phyloP scores from a whole-genome alignment of 345 rosid genomes.

The Alliaria petiolata region DNA sequence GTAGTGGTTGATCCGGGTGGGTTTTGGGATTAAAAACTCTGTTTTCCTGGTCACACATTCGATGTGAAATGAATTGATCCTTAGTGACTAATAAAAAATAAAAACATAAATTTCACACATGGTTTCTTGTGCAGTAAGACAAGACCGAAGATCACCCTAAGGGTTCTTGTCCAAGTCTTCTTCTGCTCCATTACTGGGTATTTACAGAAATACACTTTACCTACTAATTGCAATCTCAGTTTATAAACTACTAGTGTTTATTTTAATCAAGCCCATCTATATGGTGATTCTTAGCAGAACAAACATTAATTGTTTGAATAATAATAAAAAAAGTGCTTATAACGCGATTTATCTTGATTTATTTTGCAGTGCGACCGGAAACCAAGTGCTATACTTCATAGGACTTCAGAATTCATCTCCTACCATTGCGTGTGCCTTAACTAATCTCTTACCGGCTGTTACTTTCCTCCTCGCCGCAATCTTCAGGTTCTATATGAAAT shows the following conservation, averaged over 20 bases:
- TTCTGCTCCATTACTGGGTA: constrained; percentile 92
- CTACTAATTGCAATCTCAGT: not conserved
- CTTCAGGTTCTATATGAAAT: constrained; percentile 42
- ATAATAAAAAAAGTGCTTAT: not conserved
- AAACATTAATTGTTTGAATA: not conserved
- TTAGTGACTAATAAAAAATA: not conserved
- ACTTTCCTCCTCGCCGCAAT: constrained; percentile 77
- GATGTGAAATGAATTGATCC: not conserved
- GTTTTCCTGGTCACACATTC: not conserved
- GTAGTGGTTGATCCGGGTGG: not conserved
- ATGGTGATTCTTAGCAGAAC: not conserved
- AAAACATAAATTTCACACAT: not conserved
- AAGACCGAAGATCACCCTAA: constrained; percentile 61
- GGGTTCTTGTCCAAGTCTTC: constrained; percentile 55
- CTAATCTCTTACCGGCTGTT: constrained; percentile 69
- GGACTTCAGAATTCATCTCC: constrained; percentile 76
- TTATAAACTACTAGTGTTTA: not conserved
- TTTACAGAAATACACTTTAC: not conserved
- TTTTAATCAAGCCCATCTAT: not conserved
- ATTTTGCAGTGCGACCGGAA: constrained; percentile 57
- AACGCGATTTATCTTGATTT: not conserved
- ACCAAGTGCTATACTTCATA: constrained; percentile 75
- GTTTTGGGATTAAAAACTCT: not conserved
- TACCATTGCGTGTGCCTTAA: constrained; percentile 79
- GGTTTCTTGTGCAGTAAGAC: constrained; percentile 54